phyloP scores from a whole-genome alignment of 257 asterid species.

The Capsicum rhomboideum region DNA sequence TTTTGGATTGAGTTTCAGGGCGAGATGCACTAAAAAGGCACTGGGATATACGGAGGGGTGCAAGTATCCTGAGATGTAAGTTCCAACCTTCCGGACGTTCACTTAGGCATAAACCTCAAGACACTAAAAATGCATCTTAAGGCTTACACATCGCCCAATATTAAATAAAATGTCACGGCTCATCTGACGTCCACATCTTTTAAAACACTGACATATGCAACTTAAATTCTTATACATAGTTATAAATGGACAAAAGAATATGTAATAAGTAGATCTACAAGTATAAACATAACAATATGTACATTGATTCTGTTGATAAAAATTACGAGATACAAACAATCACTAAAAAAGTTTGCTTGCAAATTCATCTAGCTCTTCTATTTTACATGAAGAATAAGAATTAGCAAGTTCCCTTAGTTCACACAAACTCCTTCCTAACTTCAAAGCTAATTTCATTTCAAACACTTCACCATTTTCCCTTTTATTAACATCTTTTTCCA shows the following conservation, averaged over 20 bases:
- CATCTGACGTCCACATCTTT: background rate
- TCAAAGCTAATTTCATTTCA: constrained; percentile 56
- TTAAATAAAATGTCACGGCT: background rate
- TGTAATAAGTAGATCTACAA: background rate
- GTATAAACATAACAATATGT: background rate
- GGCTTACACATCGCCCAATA: too few relatives aligned
- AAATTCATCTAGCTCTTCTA: constrained; percentile 27
- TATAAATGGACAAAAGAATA: too few relatives aligned
- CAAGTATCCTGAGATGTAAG: too few relatives aligned
- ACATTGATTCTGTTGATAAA: background rate
- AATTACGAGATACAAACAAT: too few relatives aligned
- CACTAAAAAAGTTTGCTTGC: constrained; percentile 47
- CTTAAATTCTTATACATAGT: too few relatives aligned
- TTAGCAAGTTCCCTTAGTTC: constrained; percentile 43
- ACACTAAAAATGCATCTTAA: too few relatives aligned
- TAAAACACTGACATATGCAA: too few relatives aligned
- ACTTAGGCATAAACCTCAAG: background rate
- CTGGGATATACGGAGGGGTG: too few relatives aligned
- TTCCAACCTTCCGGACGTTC: too few relatives aligned
- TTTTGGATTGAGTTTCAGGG: too few relatives aligned
- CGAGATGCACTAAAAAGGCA: too few relatives aligned
- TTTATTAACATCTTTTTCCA: constrained; percentile 27
- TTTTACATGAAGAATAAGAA: constrained; percentile 10
- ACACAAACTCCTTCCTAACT: constrained; percentile 66
- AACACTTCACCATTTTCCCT: constrained; percentile 67